These are phyloP conservation scores for Cnidoscolus chayamansa DNA, from an alignment of 441 rosid genomes.

Conservation along the genomic window DNA sequence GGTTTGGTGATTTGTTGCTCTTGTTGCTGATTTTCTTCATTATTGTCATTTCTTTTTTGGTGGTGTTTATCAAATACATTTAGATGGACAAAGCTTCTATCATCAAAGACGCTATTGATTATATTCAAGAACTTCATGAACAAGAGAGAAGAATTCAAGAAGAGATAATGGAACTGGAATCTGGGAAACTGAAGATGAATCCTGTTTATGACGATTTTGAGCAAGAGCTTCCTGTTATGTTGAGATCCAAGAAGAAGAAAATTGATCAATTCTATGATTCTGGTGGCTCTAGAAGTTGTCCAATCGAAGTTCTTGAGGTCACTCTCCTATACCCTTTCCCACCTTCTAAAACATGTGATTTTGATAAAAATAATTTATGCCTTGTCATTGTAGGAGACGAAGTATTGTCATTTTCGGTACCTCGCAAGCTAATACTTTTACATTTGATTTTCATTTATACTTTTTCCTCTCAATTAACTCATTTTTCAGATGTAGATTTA, in stretches of 20 bases:
- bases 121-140: conserved; percentile 74
- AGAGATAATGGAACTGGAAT: conserved; percentile 72
- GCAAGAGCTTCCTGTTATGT: conserved; percentile 48
- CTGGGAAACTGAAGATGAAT: conserved; percentile 39
- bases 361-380: no score
- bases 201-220: conserved; percentile 46
- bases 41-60: background rate
- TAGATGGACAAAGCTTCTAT: conserved; percentile 99
- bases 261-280: conserved; percentile 36
- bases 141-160: conserved; percentile 65
- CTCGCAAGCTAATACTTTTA: no score
- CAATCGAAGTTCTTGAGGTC: conserved; percentile 77
- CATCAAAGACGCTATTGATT: conserved; percentile 84
- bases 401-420: no score
- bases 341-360: no score
- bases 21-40: no score
- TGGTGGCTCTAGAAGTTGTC: conserved; percentile 34
- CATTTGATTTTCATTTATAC: no score
- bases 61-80: background rate
- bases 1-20: background rate
- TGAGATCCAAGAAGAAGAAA: conserved; percentile 68
- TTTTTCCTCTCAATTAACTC: no score
- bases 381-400: no score
- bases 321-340: background rate
- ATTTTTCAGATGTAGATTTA: no score